Evolutionary conservation across 495 filamentous ascomycete genomes (phyloP).

Genomic region (Parachaetomium inaequale): DNA sequence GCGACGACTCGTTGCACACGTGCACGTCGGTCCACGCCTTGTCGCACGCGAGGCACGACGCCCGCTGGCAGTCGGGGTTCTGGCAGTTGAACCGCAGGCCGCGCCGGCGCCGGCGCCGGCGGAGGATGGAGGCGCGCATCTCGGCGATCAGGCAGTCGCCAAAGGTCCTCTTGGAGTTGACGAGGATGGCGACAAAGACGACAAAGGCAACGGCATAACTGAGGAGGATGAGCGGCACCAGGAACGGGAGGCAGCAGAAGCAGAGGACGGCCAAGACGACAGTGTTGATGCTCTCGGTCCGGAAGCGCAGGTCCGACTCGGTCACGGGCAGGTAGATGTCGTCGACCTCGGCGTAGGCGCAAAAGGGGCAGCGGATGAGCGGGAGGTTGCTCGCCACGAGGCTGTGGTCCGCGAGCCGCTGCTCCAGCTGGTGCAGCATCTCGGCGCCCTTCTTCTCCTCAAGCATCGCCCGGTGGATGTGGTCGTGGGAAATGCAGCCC

Average conservation of each 20-base stretch:
- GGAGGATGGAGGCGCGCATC: constrained; percentile 54
- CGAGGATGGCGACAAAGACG: constrained; percentile 33
- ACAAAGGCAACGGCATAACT: constrained; percentile 37
- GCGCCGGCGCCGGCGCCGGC: constrained; percentile 58
- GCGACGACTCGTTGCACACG: constrained; percentile 77
- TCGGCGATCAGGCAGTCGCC: constrained; percentile 38
- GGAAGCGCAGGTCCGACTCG: constrained; percentile 47
- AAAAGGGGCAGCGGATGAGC: constrained; percentile 86
- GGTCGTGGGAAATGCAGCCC: constrained; percentile 64
- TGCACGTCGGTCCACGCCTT: constrained; percentile 65
- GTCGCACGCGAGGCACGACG: constrained; percentile 74
- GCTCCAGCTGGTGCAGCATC: constrained; percentile 66
- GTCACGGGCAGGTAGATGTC: constrained; percentile 62
- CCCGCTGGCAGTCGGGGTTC: constrained; percentile 58
- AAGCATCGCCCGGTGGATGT: constrained; percentile 68
- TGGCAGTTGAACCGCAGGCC: constrained; percentile 72
- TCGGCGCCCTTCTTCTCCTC: constrained; percentile 65
- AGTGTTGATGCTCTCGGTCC: constrained; percentile 43
- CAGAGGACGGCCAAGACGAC: constrained; percentile 41
- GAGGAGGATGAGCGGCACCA: constrained; percentile 46
- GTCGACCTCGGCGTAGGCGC: constrained; percentile 83
- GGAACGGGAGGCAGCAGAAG: constrained; percentile 48
- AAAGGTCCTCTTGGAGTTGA: constrained; percentile 35
- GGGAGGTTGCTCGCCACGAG: constrained; percentile 67
- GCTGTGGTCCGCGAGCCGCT: constrained; percentile 67